phyloP scores from a whole-genome alignment of 495 filamentous ascomycete genomes.

The Podospora appendiculata region DNA sequence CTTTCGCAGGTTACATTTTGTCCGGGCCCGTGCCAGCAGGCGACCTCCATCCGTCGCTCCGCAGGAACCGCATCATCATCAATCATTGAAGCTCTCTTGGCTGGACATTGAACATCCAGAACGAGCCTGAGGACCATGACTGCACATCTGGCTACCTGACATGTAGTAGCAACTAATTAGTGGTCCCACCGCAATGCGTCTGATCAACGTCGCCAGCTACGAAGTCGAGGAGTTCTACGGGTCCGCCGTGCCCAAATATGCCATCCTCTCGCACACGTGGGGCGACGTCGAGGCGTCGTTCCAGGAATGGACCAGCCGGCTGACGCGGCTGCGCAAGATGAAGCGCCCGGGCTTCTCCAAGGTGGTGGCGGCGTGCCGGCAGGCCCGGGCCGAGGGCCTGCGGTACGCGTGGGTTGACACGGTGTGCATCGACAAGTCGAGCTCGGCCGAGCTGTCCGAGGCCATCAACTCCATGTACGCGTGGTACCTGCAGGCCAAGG shows the following conservation, averaged over 20 bases:
- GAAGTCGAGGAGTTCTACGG: conserved; percentile 23
- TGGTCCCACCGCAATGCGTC: conserved; percentile 13
- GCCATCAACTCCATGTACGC: conserved; percentile 8
- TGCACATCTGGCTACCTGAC: too few relatives aligned
- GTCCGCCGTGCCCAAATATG: conserved; percentile 17
- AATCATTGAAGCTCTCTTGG: too few relatives aligned
- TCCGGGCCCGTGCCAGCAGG: too few relatives aligned
- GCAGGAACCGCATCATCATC: too few relatives aligned
- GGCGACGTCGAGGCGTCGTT: conserved; percentile 22
- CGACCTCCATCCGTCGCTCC: too few relatives aligned
- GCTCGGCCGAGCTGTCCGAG: conserved; percentile 35
- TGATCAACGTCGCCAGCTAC: conserved; percentile 21
- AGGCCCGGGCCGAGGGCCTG: conserved; percentile 7
- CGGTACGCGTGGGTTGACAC: conserved; percentile 32
- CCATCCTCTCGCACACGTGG: conserved; percentile 34
- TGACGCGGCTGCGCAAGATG: conserved; percentile 9
- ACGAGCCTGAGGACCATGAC: too few relatives aligned
- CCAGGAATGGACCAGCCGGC: conserved; percentile 15
- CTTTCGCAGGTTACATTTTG: too few relatives aligned
- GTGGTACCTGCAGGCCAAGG: conserved; percentile 27
- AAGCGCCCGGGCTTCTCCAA: conserved; percentile 24
- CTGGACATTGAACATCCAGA: too few relatives aligned
- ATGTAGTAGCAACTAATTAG: too few relatives aligned
- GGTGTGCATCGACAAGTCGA: conserved; percentile 38
- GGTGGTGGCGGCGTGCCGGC: conserved; percentile 11